Base-by-base conservation (phyloP, 192 early-diverging fungal species). In the Coemansia sp. region DNA sequence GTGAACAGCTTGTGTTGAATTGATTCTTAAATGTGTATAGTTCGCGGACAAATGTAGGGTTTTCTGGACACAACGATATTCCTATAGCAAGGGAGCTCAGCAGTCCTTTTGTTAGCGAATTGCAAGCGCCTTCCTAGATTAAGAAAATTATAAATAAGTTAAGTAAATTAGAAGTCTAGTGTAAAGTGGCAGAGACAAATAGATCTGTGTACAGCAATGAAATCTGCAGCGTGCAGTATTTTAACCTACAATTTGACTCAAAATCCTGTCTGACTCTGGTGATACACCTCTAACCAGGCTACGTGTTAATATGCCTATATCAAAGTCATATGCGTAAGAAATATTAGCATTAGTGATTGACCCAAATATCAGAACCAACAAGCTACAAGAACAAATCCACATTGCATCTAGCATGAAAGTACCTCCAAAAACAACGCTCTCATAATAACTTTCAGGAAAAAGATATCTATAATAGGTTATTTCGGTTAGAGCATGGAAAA, bases 1-100 rank as follows among this genome's bases (percentile, higher is more conserved):
- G 49, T 11, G 56, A 39, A 39, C 11, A 13, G 3, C 37, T 40
- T 3, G 12, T 7, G 12, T 40, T 9, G 4, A 40, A 58, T 42
- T 62, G 60, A 49, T 73, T 64, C 41, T 73, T 70, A 54, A 82
- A 82, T 10, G 79, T 74, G 66, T 82, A 82, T 18, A 82, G 58
- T 51, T 82, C 80, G 42, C 80, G 75, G 6, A 82, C 67, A 62
- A 62, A 77, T 11, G 66, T 61, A 22, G 68, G 46, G 18, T 74
- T 67, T 16, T 37, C 37, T 0, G 69, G 62, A 13, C 65, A 48
- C 5, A 77, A 47, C 0, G 75, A 77, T 40, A 82, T 39, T 10
- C 80, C 80, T 15, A 82, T 42, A 5, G 69, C 74, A 49, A 82
- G 56, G 8, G 72, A 64, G 36, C 73, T 69, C 11, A 76, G 12